Evolutionary conservation across 208 protist genomes (phyloP).

Genomic region (Trypanosoma scelopori): DNA sequence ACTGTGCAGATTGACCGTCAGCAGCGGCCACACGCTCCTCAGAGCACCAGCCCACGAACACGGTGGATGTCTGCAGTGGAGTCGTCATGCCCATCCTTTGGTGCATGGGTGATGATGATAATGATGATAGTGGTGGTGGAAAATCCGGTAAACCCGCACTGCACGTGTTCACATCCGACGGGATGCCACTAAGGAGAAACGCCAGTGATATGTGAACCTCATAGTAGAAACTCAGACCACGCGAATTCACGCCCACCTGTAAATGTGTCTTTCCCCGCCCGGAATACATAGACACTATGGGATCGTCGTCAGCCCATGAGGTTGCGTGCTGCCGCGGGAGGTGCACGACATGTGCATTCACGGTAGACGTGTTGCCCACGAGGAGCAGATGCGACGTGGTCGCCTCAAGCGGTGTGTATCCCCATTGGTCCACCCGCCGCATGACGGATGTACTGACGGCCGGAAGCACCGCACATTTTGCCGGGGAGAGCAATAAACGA

Average conservation of each 20-base stretch:
- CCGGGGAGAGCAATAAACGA: slow-evolving; percentile 27
- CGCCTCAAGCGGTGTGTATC: slow-evolving; percentile 45
- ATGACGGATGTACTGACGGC: slow-evolving; percentile 55
- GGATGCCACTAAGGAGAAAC: slow-evolving; percentile 39
- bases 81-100: neutral
- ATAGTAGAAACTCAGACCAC: slow-evolving; percentile 52
- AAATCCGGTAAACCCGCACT: neutral
- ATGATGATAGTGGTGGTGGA: too few species aligned
- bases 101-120: neutral
- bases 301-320: slow-evolving; percentile 8
- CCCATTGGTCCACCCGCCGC: slow-evolving; percentile 54
- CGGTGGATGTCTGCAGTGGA: slow-evolving; percentile 15
- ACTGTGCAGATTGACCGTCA: slow-evolving; percentile 18
- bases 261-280: slow-evolving; percentile 9
- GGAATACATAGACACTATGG: slow-evolving; percentile 2
- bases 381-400: slow-evolving; percentile 37
- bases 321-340: slow-evolving; percentile 13
- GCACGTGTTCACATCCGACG: slow-evolving; percentile 4
- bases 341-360: slow-evolving; percentile 24
- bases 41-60: slow-evolving; percentile 43
- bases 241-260: neutral
- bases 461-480: slow-evolving; percentile 51
- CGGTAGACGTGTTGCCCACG: slow-evolving; percentile 43
- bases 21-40: slow-evolving; percentile 25
- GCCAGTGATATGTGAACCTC: slow-evolving; percentile 67